phyloP scores from a whole-genome alignment of 352 stramenopile species.

The Phytophthora cryptogea region DNA sequence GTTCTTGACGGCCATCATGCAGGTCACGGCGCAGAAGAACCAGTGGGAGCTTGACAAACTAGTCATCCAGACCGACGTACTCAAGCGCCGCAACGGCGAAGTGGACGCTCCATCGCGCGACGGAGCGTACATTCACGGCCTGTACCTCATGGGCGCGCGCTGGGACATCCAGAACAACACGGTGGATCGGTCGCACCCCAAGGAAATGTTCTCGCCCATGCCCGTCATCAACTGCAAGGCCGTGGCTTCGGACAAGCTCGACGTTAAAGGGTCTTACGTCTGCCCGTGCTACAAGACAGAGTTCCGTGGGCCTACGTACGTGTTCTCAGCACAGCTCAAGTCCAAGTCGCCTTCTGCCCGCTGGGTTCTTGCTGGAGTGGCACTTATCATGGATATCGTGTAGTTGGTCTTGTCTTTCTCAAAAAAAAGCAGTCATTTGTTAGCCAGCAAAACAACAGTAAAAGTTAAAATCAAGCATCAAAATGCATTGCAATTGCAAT shows the following conservation, averaged over 20 bases:
- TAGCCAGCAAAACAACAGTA: conserved; percentile 14
- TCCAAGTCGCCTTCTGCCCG: conserved; percentile 94
- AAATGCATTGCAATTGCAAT: conserved; percentile 11
- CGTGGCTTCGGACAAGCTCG: conserved; percentile 94
- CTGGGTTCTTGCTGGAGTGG: conserved; percentile 96
- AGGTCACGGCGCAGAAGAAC: conserved; percentile 98
- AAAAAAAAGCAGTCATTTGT: background rate
- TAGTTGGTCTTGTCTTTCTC: conserved; percentile 9
- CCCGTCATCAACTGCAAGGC: conserved; percentile 98
- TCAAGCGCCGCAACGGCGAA: conserved; percentile 94
- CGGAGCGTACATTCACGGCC: conserved; percentile 95
- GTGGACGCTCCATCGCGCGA: conserved; percentile 89
- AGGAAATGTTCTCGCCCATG: conserved; percentile 99
- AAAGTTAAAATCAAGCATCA: background rate
- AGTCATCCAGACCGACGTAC: conserved; percentile 96
- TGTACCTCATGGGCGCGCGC: conserved; percentile 95
- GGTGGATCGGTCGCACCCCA: conserved; percentile 95
- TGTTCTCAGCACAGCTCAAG: conserved; percentile 98
- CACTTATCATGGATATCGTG: conserved; percentile 96
- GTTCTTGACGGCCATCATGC: conserved; percentile 97
- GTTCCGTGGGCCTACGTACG: conserved; percentile 95
- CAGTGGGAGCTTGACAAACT: conserved; percentile 97
- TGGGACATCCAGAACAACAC: conserved; percentile 93
- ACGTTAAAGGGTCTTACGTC: conserved; percentile 94
- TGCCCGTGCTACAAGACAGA: conserved; percentile 98